phyloP scores from a whole-genome alignment of 305 asterid species.

The Solanum chacoense region DNA sequence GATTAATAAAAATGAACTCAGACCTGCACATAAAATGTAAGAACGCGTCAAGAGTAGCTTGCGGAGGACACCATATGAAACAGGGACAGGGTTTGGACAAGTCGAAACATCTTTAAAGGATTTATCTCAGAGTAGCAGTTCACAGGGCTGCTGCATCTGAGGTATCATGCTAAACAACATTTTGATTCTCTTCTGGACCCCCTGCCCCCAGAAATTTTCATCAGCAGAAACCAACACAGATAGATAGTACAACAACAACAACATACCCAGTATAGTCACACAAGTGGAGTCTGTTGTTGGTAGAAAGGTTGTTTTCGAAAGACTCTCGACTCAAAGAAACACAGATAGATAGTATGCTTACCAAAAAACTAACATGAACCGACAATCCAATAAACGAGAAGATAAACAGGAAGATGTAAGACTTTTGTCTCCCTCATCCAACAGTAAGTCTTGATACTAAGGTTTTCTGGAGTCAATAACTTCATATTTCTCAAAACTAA shows the following conservation, averaged over 20 bases:
- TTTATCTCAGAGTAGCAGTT: not conserved
- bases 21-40: constrained; percentile 5
- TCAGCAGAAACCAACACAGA: not conserved
- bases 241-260: not conserved
- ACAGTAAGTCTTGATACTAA: not conserved
- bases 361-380: not conserved
- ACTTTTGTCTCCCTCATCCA: not conserved
- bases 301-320: not conserved
- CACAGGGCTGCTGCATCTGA: not conserved
- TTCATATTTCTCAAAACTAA: not conserved
- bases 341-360: not conserved
- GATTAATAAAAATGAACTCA: constrained; percentile 13
- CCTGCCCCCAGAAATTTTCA: not conserved
- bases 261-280: not conserved
- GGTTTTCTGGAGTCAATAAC: not conserved
- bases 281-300: not conserved
- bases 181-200: not conserved
- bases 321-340: not conserved
- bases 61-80: not conserved
- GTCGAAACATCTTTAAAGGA: not conserved
- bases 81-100: not conserved
- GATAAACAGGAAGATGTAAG: not conserved
- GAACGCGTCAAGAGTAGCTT: not conserved
- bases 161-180: not conserved
- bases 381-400: not conserved